Conservation (phyloP, 108 stramenopile species). For the Pseudonitzschia delicatissima region DNA sequence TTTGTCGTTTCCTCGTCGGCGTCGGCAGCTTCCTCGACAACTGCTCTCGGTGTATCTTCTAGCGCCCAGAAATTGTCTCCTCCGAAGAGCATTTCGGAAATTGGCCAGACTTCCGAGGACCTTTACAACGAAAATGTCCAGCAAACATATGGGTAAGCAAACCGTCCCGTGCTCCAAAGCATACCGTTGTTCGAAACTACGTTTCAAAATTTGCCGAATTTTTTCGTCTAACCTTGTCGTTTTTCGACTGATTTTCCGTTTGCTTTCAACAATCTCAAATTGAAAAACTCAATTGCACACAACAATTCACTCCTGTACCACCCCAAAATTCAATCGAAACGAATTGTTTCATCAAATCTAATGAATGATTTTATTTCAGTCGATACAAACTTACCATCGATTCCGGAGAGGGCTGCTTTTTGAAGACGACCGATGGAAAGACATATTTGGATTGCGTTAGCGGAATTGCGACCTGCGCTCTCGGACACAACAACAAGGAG, state of each 20-base stretch:
- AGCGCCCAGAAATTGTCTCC: constrained; percentile 16
- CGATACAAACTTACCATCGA: constrained; percentile 83
- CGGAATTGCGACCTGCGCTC: constrained; percentile 94
- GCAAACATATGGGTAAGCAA: constrained; percentile 78
- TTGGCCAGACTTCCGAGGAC: constrained; percentile 18
- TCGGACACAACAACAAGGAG: constrained; percentile 88
- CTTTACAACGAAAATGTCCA: constrained; percentile 70
- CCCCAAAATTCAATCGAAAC: not conserved
- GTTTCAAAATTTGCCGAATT: not conserved
- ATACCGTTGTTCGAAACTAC: not conserved
- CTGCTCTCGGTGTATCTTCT: not conserved
- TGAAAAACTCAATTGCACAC: not conserved
- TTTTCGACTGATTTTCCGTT: not conserved
- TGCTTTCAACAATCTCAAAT: too few species aligned
- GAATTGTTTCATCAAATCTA: too few species aligned
- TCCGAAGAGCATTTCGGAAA: constrained; percentile 20
- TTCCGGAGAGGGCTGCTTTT: constrained; percentile 74
- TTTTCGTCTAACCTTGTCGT: not conserved
- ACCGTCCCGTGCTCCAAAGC: not conserved
- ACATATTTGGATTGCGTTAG: constrained; percentile 94
- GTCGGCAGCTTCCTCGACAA: not conserved
- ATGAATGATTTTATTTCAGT: constrained; percentile 17
- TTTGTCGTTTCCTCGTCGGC: constrained; percentile 1
- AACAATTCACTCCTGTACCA: not conserved
- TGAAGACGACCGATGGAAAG: constrained; percentile 80